phyloP scores from a whole-genome alignment of 805 yeast species.

The Candida chauliodis region DNA sequence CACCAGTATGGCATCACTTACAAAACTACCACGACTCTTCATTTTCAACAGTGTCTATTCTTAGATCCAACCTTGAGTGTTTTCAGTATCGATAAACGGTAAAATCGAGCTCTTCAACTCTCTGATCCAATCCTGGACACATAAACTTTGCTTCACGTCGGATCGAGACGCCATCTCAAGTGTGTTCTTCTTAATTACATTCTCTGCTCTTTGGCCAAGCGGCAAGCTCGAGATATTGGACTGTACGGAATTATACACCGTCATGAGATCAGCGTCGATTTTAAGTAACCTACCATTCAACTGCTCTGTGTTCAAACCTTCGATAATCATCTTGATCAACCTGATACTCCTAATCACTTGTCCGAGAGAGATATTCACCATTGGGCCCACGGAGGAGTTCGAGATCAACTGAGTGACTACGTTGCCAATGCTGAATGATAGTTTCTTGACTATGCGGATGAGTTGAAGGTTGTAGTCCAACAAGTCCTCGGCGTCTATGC shows the following conservation, averaged over 20 bases:
- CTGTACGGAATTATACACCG: constrained; percentile 28
- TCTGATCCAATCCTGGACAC: neutral
- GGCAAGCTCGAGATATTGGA: constrained; percentile 19
- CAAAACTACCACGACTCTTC: too few species aligned
- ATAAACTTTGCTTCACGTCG: neutral
- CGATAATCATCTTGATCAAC: constrained; percentile 33
- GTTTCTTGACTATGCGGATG: constrained; percentile 33
- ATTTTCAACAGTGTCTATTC: too few species aligned
- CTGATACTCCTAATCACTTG: constrained; percentile 34
- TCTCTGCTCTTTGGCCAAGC: constrained; percentile 19
- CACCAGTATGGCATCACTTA: too few species aligned
- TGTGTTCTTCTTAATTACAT: too few species aligned
- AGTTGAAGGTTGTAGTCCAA: constrained; percentile 40
- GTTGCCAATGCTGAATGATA: constrained; percentile 24
- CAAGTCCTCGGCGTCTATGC: constrained; percentile 15
- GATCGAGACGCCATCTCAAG: neutral
- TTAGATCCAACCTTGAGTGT: constrained; percentile 37
- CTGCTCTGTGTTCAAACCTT: constrained; percentile 21
- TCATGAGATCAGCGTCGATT: constrained; percentile 35
- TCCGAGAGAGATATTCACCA: constrained; percentile 29
- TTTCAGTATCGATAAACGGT: constrained; percentile 25
- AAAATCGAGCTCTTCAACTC: constrained; percentile 16
- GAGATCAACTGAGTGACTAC: constrained; percentile 23
- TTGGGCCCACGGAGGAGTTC: constrained; percentile 12
- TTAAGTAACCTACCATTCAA: constrained; percentile 27